phyloP scores from a whole-genome alignment of 176 grass and related monocot species.

The Oryza nivara region DNA sequence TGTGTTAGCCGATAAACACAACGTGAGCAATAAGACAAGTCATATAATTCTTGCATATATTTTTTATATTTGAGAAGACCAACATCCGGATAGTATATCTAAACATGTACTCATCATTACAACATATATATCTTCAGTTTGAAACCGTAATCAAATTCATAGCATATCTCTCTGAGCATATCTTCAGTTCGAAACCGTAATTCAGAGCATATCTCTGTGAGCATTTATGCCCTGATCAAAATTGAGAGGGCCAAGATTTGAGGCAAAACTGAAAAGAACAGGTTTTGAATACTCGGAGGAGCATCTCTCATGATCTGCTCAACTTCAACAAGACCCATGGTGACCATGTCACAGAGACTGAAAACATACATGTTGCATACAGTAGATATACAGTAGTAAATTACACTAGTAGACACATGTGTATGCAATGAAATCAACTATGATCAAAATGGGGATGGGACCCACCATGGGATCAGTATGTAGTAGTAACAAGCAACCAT shows the following conservation, averaged over 20 bases:
- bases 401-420: background rate
- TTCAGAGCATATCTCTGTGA: background rate
- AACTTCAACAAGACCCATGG: background rate
- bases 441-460: background rate
- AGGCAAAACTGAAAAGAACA: background rate
- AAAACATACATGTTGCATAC: background rate
- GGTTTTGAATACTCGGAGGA: background rate
- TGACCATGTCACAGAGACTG: background rate
- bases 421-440: background rate
- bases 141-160: background rate
- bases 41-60: background rate
- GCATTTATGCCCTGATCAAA: background rate
- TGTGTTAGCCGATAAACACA: background rate
- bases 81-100: background rate
- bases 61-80: background rate
- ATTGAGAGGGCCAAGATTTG: background rate
- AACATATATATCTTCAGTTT: background rate
- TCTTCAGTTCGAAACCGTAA: background rate
- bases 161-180: too few species aligned
- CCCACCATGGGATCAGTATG: slow-evolving; percentile 43
- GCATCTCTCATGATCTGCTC: slow-evolving; percentile 2
- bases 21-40: background rate
- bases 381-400: background rate
- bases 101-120: too few species aligned
- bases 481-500: slow-evolving; percentile 30